Base-by-base conservation (phyloP, 768 basidiomycete genomes). In the Suillus americanus region DNA sequence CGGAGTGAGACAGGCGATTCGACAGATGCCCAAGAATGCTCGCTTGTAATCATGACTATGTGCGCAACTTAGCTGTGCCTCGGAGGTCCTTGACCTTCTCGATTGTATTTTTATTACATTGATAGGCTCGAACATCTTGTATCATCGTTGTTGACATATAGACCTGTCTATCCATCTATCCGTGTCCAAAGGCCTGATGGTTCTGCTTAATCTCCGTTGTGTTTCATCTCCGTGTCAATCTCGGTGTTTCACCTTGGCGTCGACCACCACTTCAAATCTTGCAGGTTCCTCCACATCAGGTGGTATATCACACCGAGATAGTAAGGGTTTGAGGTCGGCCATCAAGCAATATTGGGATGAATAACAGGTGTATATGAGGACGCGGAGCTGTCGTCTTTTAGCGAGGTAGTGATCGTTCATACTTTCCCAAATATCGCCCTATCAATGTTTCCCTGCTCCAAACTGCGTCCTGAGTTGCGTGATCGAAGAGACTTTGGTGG, bases 1-100 rank as follows among this genome's bases (percentile, higher is more conserved):
- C 5, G 86, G 86, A 33, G 85, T 87, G 3, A 80, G 86, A 41
- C 86, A 86, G 72, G 86, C 86, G 16, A 78, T 86, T 66, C 79
- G 83, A 45, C 74, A 76, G 38, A 87, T 88, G 81, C 86, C 86
- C 3, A 79, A 76, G 71, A 79, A 83, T 63, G 77, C 80, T 33
- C 78, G 84, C 45, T 70, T 86, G 63, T 88, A 64, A 64, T 64
- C 40, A 43, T 9, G 20, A 6, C 13, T 5, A 14, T n/a, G 18
- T 38, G 25, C 20, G 62, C 25, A 59, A 25, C 8, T 25, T 30
- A n/a, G 30, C 25, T 35, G 25, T 62, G 25, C 28, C 37, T 60
- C 50, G 53, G 53, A 54, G 53, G 20, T 13, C 53, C 20, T 54
- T 6, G 55, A 41, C 40, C 20, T 61, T 59, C 14, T 62, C 56